Evolutionary conservation across 2,329 filamentous ascomycete species (phyloP).

Genomic region (Bipolaris oryzae): DNA sequence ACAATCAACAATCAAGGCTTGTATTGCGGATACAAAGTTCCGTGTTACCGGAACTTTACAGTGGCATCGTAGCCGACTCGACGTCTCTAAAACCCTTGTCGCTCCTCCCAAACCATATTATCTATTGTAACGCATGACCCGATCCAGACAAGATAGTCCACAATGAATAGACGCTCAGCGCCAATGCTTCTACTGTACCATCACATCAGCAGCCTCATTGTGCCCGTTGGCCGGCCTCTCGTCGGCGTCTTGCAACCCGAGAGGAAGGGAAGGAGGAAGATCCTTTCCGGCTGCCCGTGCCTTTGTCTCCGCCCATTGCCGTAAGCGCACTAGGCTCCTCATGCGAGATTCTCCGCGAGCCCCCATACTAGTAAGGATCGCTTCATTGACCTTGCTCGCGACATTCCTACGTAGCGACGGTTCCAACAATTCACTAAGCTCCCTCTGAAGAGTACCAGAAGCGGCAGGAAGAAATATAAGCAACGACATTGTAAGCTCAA

Average conservation of each 20-base stretch:
- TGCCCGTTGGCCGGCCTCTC: slow-evolving; percentile 32
- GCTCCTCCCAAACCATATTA: background rate
- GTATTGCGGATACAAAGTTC: background rate
- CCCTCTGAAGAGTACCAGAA: slow-evolving; percentile 72
- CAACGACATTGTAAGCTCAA: slow-evolving; percentile 92
- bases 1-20: background rate
- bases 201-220: slow-evolving; percentile 45
- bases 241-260: slow-evolving; percentile 51
- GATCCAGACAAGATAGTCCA: background rate
- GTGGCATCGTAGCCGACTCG: background rate
- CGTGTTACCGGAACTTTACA: background rate
- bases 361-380: slow-evolving; percentile 77
- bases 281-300: slow-evolving; percentile 55
- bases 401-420: slow-evolving; percentile 80
- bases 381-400: slow-evolving; percentile 87
- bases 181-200: slow-evolving; percentile 34
- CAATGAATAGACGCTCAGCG: background rate
- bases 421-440: slow-evolving; percentile 76
- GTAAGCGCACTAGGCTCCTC: slow-evolving; percentile 77
- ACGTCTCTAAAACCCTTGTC: background rate
- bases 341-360: slow-evolving; percentile 80
- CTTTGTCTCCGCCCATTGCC: slow-evolving; percentile 81
- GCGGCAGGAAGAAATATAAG: slow-evolving; percentile 76
- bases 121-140: background rate
- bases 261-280: slow-evolving; percentile 48